Evolutionary conservation across 805 yeast genomes (phyloP).

Genomic region (Lipomyces starkeyi): DNA sequence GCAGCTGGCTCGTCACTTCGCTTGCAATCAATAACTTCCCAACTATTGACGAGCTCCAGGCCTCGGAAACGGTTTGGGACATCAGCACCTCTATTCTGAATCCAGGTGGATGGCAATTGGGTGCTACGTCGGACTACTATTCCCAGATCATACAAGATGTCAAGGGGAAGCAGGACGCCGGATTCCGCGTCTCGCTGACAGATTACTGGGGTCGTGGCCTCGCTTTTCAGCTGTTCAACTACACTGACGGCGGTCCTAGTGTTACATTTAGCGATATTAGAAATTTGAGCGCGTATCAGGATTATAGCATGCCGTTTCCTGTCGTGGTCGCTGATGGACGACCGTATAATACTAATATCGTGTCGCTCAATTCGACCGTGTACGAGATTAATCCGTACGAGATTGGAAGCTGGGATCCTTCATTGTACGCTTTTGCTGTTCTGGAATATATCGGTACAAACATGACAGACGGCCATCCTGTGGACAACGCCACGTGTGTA

Average conservation of each 20-base stretch:
- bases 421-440: conserved; percentile 67
- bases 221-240: conserved; percentile 72
- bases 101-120: conserved; percentile 62
- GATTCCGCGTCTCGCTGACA: conserved; percentile 68
- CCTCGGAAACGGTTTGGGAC: conserved; percentile 63
- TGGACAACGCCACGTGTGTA: conserved; percentile 56
- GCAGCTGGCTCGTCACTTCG: conserved; percentile 78
- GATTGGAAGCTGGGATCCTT: conserved; percentile 88
- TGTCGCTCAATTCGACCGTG: conserved; percentile 69
- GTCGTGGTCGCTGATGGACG: conserved; percentile 59
- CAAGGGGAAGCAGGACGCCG: conserved; percentile 61
- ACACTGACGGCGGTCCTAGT: conserved; percentile 67
- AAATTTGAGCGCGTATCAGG: conserved; percentile 63
- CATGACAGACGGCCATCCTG: conserved; percentile 64
- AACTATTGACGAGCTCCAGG: conserved; percentile 61
- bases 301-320: conserved; percentile 74
- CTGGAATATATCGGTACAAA: conserved; percentile 73
- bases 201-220: conserved; percentile 83
- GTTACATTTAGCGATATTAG: conserved; percentile 63
- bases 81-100: conserved; percentile 60
- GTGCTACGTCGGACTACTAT: conserved; percentile 57
- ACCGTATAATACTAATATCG: conserved; percentile 55
- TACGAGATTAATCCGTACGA: conserved; percentile 62
- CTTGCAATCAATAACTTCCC: conserved; percentile 72
- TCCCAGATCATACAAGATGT: conserved; percentile 52